Evolutionary conservation across 176 grass and related monocot genomes (phyloP), one percentile per base, ranked within the genome.

Genomic region (Microstegium vimineum): DNA sequence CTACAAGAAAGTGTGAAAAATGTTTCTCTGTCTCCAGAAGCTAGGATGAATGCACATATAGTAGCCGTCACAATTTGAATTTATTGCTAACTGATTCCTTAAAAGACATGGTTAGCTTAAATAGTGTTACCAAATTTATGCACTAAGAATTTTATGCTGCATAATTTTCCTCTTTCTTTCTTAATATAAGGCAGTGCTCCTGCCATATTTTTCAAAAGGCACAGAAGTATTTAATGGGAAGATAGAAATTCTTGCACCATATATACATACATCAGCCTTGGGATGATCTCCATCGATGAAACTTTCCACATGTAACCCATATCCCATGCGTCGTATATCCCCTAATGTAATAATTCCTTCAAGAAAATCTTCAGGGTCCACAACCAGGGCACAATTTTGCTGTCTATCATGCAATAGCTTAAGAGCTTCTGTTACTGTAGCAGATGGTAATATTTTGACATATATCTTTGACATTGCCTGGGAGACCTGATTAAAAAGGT

Each of bases 381-480:
- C 89, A 81, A 95, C 85, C 46, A 99, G 73, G 73, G 85, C 93
- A 85, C 96, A 93, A 59, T 47, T 90, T 85, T 92, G 93, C 61
- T 99, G 85, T 72, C 81, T 93, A 74, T 99, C 85, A 77, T 88
- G 75, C 85, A 99, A 81, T 28, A 99, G 77, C 28, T 86, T 85
- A 43, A 90, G 83, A 75, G 83, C 85, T 71, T 93, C 89, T 32
- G 73, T 89, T 67, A 95, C 62, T 46, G 87, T 88, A 40, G 74
- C 79, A 57, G 90, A 91, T 56, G 89, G 9, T 78, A 83, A 69
- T 47, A 99, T 80, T 90, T 81, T 93, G 71, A 94, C 81, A 88
- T 86, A 95, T 25, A 42, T 85, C 85, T 89, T 95, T 83, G 96
- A 95, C 96, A 99, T 99, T 37, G 96, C 96, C 60, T 91, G 93